Evolutionary conservation across 768 basidiomycete genomes (phyloP).

Genomic region (Serpula lacrymans): DNA sequence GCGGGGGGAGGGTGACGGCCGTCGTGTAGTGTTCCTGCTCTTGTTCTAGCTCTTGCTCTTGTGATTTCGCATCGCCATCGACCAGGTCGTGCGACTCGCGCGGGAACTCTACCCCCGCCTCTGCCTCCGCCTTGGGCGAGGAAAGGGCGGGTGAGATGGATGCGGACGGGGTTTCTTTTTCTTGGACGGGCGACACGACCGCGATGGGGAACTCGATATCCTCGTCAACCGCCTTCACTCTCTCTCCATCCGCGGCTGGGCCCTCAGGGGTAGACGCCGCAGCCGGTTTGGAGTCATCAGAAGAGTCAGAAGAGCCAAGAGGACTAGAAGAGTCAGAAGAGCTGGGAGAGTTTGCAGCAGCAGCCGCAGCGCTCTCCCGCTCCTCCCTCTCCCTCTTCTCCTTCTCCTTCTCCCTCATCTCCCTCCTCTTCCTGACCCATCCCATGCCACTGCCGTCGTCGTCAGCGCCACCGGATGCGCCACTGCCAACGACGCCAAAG

Average conservation of each 20-base stretch:
- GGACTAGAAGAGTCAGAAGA: not conserved
- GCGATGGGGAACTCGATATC: constrained; percentile 19
- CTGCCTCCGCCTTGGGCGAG: constrained; percentile 17
- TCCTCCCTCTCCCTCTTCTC: constrained; percentile 39
- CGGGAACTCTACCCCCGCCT: constrained; percentile 14
- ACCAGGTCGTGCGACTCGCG: constrained; percentile 15
- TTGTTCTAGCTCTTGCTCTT: constrained; percentile 9
- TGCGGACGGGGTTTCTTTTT: constrained; percentile 18
- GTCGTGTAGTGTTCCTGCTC: too few species aligned
- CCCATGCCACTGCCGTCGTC: constrained; percentile 87
- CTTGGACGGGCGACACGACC: too few species aligned
- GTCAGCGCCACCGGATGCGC: constrained; percentile 41
- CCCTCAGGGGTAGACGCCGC: constrained; percentile 12
- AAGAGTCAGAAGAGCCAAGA: not conserved
- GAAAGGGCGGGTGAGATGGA: constrained; percentile 22
- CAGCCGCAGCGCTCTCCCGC: constrained; percentile 27
- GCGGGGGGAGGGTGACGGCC: not conserved
- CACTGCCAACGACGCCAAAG: constrained; percentile 16
- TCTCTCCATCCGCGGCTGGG: constrained; percentile 2
- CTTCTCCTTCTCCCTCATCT: constrained; percentile 51
- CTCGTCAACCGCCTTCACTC: constrained; percentile 20
- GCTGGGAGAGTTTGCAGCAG: constrained; percentile 9
- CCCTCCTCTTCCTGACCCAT: constrained; percentile 69
- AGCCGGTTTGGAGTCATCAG: constrained; percentile 11
- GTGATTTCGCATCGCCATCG: constrained; percentile 18